These are phyloP conservation scores for Cudoniella acicularis DNA, from an alignment of 495 filamentous ascomycete genomes.

Conservation along the genomic window DNA sequence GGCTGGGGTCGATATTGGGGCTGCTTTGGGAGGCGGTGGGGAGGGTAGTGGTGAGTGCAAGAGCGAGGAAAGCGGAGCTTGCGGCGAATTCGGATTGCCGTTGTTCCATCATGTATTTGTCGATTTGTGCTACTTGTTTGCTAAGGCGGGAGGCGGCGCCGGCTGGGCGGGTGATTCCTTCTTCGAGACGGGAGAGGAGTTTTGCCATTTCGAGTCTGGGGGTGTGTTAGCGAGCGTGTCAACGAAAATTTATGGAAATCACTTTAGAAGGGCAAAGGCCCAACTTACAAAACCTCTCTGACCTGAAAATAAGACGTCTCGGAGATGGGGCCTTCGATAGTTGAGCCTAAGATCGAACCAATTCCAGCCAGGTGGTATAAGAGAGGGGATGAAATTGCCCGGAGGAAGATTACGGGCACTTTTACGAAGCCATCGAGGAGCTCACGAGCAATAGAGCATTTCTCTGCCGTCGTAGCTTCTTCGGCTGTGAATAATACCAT, in stretches of 20 bases:
- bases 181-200: slow-evolving; percentile 44
- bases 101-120: slow-evolving; percentile 43
- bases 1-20: slow-evolving; percentile 5
- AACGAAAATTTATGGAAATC: neutral
- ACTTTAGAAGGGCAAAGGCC: neutral
- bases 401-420: slow-evolving; percentile 41
- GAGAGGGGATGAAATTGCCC: slow-evolving; percentile 47
- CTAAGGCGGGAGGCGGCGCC: slow-evolving; percentile 40
- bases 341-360: slow-evolving; percentile 45
- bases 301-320: slow-evolving; percentile 43
- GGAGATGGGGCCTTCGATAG: slow-evolving; percentile 44
- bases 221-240: neutral
- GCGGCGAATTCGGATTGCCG: slow-evolving; percentile 7
- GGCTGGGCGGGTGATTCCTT: slow-evolving; percentile 34
- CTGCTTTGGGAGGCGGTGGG: neutral
- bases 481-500: slow-evolving; percentile 44
- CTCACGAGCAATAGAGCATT: slow-evolving; percentile 45
- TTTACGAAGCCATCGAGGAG: slow-evolving; percentile 42
- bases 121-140: slow-evolving; percentile 41
- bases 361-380: slow-evolving; percentile 48
- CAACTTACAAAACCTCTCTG: slow-evolving; percentile 34
- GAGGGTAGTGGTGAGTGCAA: neutral
- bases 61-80: neutral
- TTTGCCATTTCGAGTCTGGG: slow-evolving; percentile 41
- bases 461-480: slow-evolving; percentile 37